Base-by-base conservation (phyloP, 495 filamentous ascomycete genomes). In the Xylaria nigripes region DNA sequence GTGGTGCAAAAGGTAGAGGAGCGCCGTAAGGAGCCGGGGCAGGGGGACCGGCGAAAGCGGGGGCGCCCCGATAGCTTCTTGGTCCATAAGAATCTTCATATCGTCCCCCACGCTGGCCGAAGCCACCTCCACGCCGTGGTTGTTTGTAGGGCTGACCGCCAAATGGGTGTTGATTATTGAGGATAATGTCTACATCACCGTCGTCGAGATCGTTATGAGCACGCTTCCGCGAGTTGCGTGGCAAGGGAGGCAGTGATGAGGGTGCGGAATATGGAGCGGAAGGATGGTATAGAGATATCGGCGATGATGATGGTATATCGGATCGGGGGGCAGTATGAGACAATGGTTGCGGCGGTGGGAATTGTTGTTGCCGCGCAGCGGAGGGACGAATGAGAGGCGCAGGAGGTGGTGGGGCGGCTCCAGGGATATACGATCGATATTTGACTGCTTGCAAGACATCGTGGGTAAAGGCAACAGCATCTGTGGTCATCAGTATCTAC, bases 361-460 rank as follows among this genome's bases (percentile, higher is more conserved):
- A 50, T 3, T 50, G 59, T 25, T 56, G 46, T 32, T 50, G 56
- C 42, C 53, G 58, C 27, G 41, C 15, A 18, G 15, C 24, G 34
- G 43, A 19, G 29, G 62, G 48, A 34, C 21, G 45, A 12, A 25
- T 34, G 2, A 45, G 27, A 40, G 62, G 52, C 42, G 61, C 43
- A 54, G 69, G 65, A 45, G 69, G 69, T 59, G 74, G 68, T 48
- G 71, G 69, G 22, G 68, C 67, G 59, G 81, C 72, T 54, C 76
- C 73, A 30, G 85, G 75, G 22, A 83, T 64, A 69, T 84, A 83
- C 38, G 76, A 73, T 60, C 81, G 81, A 60, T 81, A 83, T 12
- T 79, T 72, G 47, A 91, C 79, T 9, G 85, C 84, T 18, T 79
- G 68, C 64, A 98, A 90, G 36, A 95, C 80, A 61, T 95, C 92